Evolutionary conservation across 2,329 filamentous ascomycete genomes (phyloP), one percentile per base, ranked within the genome.

Genomic region (Lecanicillium sp.): DNA sequence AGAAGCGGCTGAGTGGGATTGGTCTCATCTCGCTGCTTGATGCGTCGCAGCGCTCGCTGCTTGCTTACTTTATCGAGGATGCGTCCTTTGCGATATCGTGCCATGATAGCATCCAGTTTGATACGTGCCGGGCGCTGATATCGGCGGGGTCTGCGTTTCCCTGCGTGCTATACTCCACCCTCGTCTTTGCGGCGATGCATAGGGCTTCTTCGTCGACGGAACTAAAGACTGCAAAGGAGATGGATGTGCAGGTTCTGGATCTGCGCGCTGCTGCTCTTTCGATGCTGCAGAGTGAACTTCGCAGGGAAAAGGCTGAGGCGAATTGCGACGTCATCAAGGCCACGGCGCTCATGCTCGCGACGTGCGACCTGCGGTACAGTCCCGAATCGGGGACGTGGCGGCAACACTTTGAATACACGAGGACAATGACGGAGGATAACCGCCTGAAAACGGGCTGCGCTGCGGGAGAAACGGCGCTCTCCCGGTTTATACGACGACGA

Each of bases 351-450:
- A 38, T 42, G 40, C 31, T 42, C 5, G 34, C 40, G 13, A 38
- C 35, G 10, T 37, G 35, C 27, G 36, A 42, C n/a, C 17, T 42
- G 27, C 40, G 36, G 4, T 42, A 37, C 17, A 32, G 30, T 10
- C 25, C 40, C 1, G 30, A 42, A 11, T 30, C 30, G 5, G 33
- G 28, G 3, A 27, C 14, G 12, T 42, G 40, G 40, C 10, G 35
- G 14, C 33, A 18, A 4, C 40, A 42, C 19, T 42, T 42, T n/a
- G 35, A 42, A 6, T 42, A 22, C 18, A 35, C 40, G 15, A 30
- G 30, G 13, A 10, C 20, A 7, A 12, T 42, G 17, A 10, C 37
- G 29, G 25, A 25, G 6, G 22, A 34, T 8, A 18, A 29, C 11
- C 13, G 30, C 13, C 40, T 12, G 17, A 25, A 22, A 5, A 18